phyloP scores from a whole-genome alignment of 331 rosid genomes.

The Malus hybrid region DNA sequence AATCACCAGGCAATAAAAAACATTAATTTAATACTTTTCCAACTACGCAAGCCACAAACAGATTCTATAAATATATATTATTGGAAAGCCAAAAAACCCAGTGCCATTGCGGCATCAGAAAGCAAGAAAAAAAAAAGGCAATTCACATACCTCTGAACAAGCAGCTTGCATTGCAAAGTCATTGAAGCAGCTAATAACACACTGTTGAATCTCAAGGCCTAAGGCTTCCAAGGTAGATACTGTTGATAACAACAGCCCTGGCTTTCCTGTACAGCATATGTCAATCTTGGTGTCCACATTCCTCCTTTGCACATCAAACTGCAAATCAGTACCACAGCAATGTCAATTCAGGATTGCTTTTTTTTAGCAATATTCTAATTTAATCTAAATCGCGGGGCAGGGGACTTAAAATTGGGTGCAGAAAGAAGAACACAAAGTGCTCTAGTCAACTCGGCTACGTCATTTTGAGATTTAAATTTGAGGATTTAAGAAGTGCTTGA shows the following conservation, averaged over 20 bases:
- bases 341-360: not conserved
- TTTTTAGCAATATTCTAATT: not conserved
- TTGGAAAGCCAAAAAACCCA: not conserved
- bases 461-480: not conserved
- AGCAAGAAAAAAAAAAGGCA: too few species aligned
- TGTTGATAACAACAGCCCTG: constrained; percentile 65
- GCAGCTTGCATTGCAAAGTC: constrained; percentile 94
- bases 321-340: not conserved
- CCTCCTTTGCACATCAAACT: constrained; percentile 86
- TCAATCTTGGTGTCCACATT: constrained; percentile 51
- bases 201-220: constrained; percentile 89
- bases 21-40: not conserved
- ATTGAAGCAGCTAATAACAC: constrained; percentile 89
- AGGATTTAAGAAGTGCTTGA: too few species aligned
- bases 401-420: not conserved
- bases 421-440: not conserved
- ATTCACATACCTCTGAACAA: constrained; percentile 67
- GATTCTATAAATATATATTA: not conserved
- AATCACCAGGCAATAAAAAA: not conserved
- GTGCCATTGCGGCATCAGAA: too few species aligned
- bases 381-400: not conserved
- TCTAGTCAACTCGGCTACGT: not conserved
- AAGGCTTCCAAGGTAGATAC: constrained; percentile 67
- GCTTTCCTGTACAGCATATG: constrained; percentile 81
- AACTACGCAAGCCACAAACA: not conserved